Base-by-base conservation (phyloP, 2,329 filamentous ascomycete species). In the Fusarium bactridioides region DNA sequence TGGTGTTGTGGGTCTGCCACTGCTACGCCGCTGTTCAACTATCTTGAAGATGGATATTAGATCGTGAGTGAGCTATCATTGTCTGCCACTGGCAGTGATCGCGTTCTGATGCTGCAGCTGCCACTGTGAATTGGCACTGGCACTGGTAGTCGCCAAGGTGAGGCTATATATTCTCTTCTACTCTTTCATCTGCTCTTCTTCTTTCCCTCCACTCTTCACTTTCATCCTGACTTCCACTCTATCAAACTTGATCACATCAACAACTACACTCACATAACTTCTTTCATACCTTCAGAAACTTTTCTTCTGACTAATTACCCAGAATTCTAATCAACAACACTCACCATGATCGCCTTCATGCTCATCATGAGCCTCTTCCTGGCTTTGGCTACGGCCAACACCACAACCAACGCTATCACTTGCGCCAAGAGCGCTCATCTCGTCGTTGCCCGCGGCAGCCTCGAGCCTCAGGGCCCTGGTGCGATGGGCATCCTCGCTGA, bases 341-440 rank as follows among this genome's bases (percentile, higher is more conserved):
- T n/a, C n/a, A n/a, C n/a, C n/a, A n/a, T n/a, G n/a, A n/a, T n/a
- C n/a, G n/a, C 56, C 2, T 55, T 74, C 31, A 41, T 69, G 41
- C 29, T 53, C 10, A 4, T 72, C 4, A 1, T 69, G 3, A 35
- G 53, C 29, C 9, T 74, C 41, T 16, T 74, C 2, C 8, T 57
- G n/a, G 58, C 56, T 31, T 21, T 75, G 18, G 55, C 11, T 1
- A 11, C 61, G 4, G 72, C 67, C 25, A 25, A 37, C 15, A 1
- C 43, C 0, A 41, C 45, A 7, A 7, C 19, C 2, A 4, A 45
- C 4, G 18, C 62, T 4, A 21, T 29, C 27, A 43, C 64, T 7
- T 77, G 75, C 18, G 43, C 65, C 21, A 41, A 74, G 4, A 64
- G 73, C 2, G 71, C 66, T 3, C 76, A 77, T 12, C 55, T 77